Evolutionary conservation across 345 rosid species (phyloP), one percentile per base, ranked within the genome.

Genomic region (Odontarrhena argentea): DNA sequence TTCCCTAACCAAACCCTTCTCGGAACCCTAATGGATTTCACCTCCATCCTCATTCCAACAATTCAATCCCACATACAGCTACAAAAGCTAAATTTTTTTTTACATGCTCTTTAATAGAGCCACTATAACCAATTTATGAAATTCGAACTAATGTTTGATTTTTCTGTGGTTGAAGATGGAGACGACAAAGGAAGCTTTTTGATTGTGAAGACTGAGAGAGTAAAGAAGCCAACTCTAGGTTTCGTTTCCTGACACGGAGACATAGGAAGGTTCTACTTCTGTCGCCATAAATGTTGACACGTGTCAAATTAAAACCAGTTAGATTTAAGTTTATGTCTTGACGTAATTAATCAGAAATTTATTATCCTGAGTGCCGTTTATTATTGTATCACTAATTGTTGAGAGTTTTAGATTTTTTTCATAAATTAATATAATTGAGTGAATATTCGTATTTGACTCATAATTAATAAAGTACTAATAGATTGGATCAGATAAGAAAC

Each of bases 21-120:
- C 22, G 50, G 50, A 46, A 46, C 50, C 50, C 50, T 46, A 46
- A 46, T 46, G 6, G 50, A 46, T 46, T 46, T 46, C 50, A 46
- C 50, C 50, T 46, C 50, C 22, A 46, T 12, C 50, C 24, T 15
- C 24, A 14, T 13, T 18, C 22, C 22, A 18, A 18, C 22, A 18
- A 18, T 18, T 3, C 50, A 4, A 28, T 28, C 32, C 32, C 5
- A 28, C 32, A 28, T 28, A 28, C 32, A 28, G 22, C 22, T 18
- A 18, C 3, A 28, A 49, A 49, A 25, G 54, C 34, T 51, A 11
- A 18, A 40, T 13, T 13, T 32, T 37, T 13, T 6, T n/a, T 32
- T 32, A 53, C 58, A 13, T 53, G 40, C 22, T 53, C 38, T 53
- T 53, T 1, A 52, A 52, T 7, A 28, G 7, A 51, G 10, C 32